These are phyloP conservation scores for Capronia epimyces DNA, from an alignment of 2,329 filamentous ascomycete genomes.

Conservation along the genomic window DNA sequence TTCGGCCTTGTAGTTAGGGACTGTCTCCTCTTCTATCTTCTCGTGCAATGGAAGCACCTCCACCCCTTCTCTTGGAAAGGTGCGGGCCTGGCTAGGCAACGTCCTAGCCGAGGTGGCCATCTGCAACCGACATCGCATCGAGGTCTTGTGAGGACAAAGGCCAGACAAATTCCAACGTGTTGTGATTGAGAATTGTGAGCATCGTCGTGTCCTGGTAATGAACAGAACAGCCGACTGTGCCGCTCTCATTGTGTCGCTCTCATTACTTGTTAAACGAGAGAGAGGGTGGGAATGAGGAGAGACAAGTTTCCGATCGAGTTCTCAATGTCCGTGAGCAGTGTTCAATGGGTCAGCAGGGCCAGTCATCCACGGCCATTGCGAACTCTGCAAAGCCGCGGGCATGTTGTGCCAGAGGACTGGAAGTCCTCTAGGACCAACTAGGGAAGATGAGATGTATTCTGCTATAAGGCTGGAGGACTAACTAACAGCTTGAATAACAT, in stretches of 20 bases:
- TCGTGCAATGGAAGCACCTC: not conserved
- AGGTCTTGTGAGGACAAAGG: not conserved
- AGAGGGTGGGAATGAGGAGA: no score
- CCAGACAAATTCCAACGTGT: not conserved
- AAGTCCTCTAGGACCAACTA: no score
- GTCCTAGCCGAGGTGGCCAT: not conserved
- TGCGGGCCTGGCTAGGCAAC: not conserved
- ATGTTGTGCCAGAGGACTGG: no score
- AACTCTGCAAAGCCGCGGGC: no score
- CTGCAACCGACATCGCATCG: not conserved
- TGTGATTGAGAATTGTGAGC: not conserved
- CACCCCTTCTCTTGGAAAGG: not conserved
- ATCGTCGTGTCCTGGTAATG: not conserved
- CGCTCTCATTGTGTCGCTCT: not conserved
- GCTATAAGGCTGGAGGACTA: no score
- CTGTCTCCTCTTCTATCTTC: slow-evolving; percentile 21
- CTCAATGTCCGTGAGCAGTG: no score
- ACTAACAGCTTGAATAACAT: no score
- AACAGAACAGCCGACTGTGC: not conserved
- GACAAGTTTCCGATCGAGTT: no score
- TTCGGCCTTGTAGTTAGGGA: slow-evolving; percentile 25
- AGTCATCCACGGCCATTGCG: no score
- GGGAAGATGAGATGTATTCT: no score
- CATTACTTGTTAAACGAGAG: no score
- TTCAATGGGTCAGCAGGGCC: no score